A percentile compares a stretch with the other conserved stretches of the same genome.
These are phyloP conservation scores for Entomortierella lignicola DNA, from an alignment of 192 early-diverging fungal species.

Conservation along the genomic window DNA sequence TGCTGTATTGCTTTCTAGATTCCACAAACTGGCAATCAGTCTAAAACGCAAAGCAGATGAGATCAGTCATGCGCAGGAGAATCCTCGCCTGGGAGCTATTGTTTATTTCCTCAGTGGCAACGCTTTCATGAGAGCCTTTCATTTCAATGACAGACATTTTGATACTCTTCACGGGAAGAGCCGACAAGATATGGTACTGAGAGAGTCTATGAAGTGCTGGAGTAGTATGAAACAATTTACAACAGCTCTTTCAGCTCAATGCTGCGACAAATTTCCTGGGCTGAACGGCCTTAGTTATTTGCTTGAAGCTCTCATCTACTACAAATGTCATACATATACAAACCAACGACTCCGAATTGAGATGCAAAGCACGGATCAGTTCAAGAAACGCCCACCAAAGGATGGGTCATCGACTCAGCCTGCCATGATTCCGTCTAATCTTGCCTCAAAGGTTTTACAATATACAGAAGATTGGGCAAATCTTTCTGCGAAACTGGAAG, in stretches of 20 bases:
- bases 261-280: conserved; percentile 13
- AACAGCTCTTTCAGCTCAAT: conserved; percentile 14
- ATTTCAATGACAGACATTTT: conserved; percentile 21
- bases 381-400: background rate
- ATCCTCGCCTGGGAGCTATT: conserved; percentile 17
- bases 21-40: conserved; percentile 8
- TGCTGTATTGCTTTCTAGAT: too few species aligned
- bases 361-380: conserved; percentile 8
- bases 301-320: conserved; percentile 21
- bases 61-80: conserved; percentile 9
- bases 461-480: conserved; percentile 25
- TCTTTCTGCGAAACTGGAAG: conserved; percentile 6
- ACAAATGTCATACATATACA: conserved; percentile 20
- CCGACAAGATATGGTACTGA: conserved; percentile 1
- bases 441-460: conserved; percentile 11
- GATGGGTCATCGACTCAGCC: background rate
- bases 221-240: conserved; percentile 26
- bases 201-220: conserved; percentile 28
- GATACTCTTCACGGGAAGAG: too few species aligned
- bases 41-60: conserved; percentile 29
- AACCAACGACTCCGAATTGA: conserved; percentile 18
- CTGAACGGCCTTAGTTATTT: conserved; percentile 20
- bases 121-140: conserved; percentile 17
- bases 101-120: conserved; percentile 25
- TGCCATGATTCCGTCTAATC: background rate